Evolutionary conservation across 495 filamentous ascomycete genomes (phyloP).

Genomic region (Hypoxylon rickii): DNA sequence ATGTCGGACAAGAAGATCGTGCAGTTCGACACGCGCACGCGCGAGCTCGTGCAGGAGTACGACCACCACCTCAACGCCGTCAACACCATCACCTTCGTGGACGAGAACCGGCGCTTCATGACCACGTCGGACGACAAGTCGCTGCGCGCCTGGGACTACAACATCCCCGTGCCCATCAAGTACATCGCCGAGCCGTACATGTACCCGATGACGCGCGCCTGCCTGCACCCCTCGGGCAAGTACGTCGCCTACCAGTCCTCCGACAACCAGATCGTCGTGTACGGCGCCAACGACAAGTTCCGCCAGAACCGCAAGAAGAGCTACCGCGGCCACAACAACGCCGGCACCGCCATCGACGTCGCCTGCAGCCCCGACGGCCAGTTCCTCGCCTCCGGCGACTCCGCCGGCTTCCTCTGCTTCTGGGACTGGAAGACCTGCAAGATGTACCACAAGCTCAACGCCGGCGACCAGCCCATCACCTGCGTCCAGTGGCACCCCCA

Average conservation of each 20-base stretch:
- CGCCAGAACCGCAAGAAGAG: conserved; percentile 96
- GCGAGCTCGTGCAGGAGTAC: conserved; percentile 91
- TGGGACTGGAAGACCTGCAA: conserved; percentile 99
- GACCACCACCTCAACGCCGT: conserved; percentile 96
- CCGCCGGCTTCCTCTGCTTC: conserved; percentile 85
- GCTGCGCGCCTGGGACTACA: conserved; percentile 95
- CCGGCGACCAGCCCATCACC: conserved; percentile 76
- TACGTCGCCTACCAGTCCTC: conserved; percentile 89
- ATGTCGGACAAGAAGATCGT: conserved; percentile 99
- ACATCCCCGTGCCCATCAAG: conserved; percentile 82
- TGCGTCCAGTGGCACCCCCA: conserved; percentile 91
- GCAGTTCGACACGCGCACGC: conserved; percentile 87
- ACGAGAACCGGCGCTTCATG: conserved; percentile 94
- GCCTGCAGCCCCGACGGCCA: conserved; percentile 88
- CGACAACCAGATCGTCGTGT: conserved; percentile 97
- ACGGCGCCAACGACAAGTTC: conserved; percentile 91
- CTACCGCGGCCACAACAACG: conserved; percentile 93
- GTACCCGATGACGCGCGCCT: conserved; percentile 84
- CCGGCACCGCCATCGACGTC: conserved; percentile 90
- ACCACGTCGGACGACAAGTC: conserved; percentile 97
- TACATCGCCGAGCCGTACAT: conserved; percentile 95
- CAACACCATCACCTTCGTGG: conserved; percentile 97
- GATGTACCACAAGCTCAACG: conserved; percentile 94
- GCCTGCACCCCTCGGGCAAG: conserved; percentile 85
- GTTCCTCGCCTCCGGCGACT: conserved; percentile 83